phyloP scores from a whole-genome alignment of 1,284 basidiomycete genomes.

The Leucoagaricus sp. region DNA sequence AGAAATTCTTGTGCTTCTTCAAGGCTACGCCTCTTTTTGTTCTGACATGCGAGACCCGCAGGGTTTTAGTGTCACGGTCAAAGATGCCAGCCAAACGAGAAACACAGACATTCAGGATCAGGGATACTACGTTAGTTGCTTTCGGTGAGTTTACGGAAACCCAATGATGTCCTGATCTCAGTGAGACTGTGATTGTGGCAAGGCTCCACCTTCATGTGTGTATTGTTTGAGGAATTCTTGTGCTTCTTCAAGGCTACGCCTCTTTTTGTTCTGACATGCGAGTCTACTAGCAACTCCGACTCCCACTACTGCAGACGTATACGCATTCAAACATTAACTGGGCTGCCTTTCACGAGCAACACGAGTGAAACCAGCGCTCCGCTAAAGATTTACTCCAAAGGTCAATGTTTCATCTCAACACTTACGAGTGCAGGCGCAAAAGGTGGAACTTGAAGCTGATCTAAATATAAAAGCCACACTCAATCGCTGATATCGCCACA shows the following conservation, averaged over 20 bases:
- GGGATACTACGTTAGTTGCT: neutral
- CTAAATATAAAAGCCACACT: neutral
- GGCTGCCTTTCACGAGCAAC: too few species aligned
- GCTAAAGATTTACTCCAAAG: neutral
- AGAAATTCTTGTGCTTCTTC: constrained; percentile 5
- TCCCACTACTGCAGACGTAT: too few species aligned
- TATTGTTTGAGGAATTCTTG: constrained; percentile 1
- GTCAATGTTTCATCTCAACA: neutral
- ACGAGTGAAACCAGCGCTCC: neutral
- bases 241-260: too few species aligned
- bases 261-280: constrained; percentile 2
- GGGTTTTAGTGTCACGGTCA: too few species aligned
- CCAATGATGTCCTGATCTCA: neutral
- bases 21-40: constrained; percentile 1
- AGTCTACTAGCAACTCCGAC: too few species aligned
- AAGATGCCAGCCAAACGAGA: too few species aligned
- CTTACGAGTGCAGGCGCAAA: too few species aligned
- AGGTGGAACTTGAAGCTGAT: too few species aligned
- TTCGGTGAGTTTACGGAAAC: neutral
- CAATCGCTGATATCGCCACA: neutral
- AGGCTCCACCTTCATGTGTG: constrained; percentile 11
- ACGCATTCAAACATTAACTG: too few species aligned
- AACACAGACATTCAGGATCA: neutral
- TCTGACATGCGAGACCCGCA: too few species aligned
- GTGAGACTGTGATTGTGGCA: neutral